A percentile compares a stretch with the other conserved stretches of the same genome.
Evolutionary conservation across 805 yeast genomes (phyloP).

Genomic region (Tetrapisispora phaffii): DNA sequence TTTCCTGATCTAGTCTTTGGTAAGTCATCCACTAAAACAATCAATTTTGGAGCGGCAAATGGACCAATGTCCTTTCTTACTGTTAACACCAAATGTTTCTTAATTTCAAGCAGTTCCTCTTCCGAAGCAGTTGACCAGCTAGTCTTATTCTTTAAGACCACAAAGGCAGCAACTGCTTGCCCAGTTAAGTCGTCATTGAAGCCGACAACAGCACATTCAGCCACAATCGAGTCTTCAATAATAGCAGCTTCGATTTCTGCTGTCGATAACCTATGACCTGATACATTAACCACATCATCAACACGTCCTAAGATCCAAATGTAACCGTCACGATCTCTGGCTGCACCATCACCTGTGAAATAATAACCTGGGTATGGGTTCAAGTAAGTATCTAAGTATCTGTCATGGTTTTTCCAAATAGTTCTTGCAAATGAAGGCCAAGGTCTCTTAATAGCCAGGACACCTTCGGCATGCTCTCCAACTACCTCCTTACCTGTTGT

Average conservation of each 20-base stretch:
- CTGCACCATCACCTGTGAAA: conserved; percentile 88
- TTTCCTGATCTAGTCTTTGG: conserved; percentile 84
- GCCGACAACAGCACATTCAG: conserved; percentile 80
- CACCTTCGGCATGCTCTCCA: conserved; percentile 73
- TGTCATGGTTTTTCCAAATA: conserved; percentile 65
- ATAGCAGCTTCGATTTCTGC: conserved; percentile 82
- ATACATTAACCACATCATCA: conserved; percentile 80
- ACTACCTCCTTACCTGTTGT: conserved; percentile 57
- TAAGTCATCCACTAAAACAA: conserved; percentile 62
- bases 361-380: conserved; percentile 74
- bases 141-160: conserved; percentile 51
- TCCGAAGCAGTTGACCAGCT: conserved; percentile 24
- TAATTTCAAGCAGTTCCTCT: conserved; percentile 43
- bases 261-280: conserved; percentile 81
- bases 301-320: conserved; percentile 83
- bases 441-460: conserved; percentile 55
- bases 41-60: conserved; percentile 74
- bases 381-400: conserved; percentile 72
- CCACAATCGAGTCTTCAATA: conserved; percentile 58
- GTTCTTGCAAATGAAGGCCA: conserved; percentile 88
- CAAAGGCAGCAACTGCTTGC: conserved; percentile 77
- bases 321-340: conserved; percentile 74
- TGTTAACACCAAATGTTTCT: conserved; percentile 54
- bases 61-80: conserved; percentile 79
- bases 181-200: conserved; percentile 77